Percentiles rank a stretch among this genome's conserved stretches.
These are phyloP conservation scores for Agaricus sinodeliciosus DNA, from an alignment of 768 basidiomycete species.

Conservation along the genomic window DNA sequence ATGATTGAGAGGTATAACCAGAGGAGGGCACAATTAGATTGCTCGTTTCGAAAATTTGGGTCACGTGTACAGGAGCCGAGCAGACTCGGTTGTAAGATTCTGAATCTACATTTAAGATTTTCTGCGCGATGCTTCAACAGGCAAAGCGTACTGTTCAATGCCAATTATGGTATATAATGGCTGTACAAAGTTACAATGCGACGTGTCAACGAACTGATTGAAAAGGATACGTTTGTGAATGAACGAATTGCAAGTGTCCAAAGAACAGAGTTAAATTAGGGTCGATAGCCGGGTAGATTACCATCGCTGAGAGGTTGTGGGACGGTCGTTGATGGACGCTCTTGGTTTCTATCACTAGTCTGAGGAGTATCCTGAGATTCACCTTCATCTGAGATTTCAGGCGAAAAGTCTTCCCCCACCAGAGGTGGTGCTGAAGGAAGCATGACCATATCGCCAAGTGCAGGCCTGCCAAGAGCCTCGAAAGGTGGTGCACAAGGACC, in stretches of 20 bases:
- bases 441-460: constrained; percentile 20
- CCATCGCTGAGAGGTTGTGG: constrained; percentile 5
- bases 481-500: constrained; percentile 42
- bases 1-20: constrained; percentile 30
- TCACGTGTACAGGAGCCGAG: neutral
- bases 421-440: constrained; percentile 46
- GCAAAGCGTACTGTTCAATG: neutral
- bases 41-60: no score
- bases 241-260: neutral
- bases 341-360: neutral
- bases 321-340: neutral
- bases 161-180: neutral
- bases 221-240: neutral
- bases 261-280: constrained; percentile 13
- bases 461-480: constrained; percentile 32
- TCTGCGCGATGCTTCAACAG: neutral
- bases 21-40: no score
- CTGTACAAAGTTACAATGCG: constrained; percentile 1
- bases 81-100: neutral
- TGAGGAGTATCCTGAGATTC: constrained; percentile 11
- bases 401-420: constrained; percentile 18
- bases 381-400: constrained; percentile 5
- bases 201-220: neutral
- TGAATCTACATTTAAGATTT: neutral
- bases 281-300: constrained; percentile 19